Conservation (phyloP, 768 basidiomycete species). For the Cystoderma amianthinum region DNA sequence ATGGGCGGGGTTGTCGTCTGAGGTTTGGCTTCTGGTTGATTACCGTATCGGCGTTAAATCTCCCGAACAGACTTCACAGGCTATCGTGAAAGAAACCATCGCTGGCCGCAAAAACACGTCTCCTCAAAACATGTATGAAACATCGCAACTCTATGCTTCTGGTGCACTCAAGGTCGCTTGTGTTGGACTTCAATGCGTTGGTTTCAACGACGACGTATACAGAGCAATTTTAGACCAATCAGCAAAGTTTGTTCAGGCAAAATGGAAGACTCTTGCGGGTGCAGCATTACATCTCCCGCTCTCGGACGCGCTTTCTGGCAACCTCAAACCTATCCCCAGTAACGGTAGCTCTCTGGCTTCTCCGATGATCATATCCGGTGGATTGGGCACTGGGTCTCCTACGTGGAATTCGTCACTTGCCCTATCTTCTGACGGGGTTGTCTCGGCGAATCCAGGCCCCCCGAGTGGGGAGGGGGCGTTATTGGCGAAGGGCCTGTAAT, state of each 20-base stretch:
- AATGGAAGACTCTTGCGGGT: conserved; percentile 19
- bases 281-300: neutral
- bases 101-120: conserved; percentile 67
- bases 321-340: neutral
- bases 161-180: conserved; percentile 73
- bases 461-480: too few species aligned
- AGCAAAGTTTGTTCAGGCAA: conserved; percentile 33
- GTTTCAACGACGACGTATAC: conserved; percentile 67
- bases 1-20: conserved; percentile 58
- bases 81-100: conserved; percentile 68
- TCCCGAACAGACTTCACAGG: conserved; percentile 46
- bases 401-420: conserved; percentile 3
- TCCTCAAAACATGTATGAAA: conserved; percentile 74
- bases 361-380: neutral
- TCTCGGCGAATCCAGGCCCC: too few species aligned
- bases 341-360: conserved; percentile 1
- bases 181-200: conserved; percentile 68
- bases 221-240: conserved; percentile 61
- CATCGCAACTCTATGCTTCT: conserved; percentile 60
- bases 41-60: conserved; percentile 1
- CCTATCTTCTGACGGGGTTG: too few species aligned
- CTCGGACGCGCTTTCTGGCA: neutral
- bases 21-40: conserved; percentile 31
- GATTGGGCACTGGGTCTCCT: conserved; percentile 5
- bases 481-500: too few species aligned